These are phyloP conservation scores for Mikania micrantha DNA, from an alignment of 129 eudicot genomes.

Conservation along the genomic window DNA sequence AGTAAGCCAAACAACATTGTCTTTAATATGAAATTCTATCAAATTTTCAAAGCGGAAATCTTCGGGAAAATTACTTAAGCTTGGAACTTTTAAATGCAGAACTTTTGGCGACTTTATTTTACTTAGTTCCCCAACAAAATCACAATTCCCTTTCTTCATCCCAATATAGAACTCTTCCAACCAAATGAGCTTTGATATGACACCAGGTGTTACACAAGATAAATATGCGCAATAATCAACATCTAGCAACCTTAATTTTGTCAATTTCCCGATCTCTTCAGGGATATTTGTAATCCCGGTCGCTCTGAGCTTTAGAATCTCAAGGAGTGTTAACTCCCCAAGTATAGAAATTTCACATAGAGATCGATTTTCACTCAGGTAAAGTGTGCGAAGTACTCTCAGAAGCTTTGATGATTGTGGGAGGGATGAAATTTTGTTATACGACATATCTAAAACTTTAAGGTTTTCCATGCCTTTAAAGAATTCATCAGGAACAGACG, in stretches of 20 bases:
- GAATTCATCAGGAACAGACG: background rate
- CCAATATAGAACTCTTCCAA: slow-evolving; percentile 10
- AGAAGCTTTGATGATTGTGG: slow-evolving; percentile 6
- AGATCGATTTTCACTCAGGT: background rate
- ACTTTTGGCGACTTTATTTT: background rate
- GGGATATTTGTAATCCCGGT: background rate
- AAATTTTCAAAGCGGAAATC: background rate
- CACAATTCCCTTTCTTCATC: background rate
- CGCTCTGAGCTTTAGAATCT: background rate
- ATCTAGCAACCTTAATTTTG: background rate
- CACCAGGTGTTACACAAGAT: background rate
- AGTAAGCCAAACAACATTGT: background rate
- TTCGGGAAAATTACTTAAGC: background rate
- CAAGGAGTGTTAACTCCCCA: slow-evolving; percentile 9
- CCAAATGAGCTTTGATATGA: background rate
- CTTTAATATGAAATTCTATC: background rate
- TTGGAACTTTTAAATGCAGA: background rate
- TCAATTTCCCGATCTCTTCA: background rate
- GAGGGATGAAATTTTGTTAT: background rate
- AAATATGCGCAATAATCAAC: background rate
- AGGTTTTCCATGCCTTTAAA: background rate
- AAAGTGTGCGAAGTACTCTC: background rate
- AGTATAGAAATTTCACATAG: background rate
- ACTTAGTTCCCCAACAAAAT: background rate
- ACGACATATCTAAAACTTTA: slow-evolving; percentile 3